Percentiles rank a stretch among this genome's conserved stretches.
These are phyloP conservation scores for Ramalina intermedia DNA, from an alignment of 495 filamentous ascomycete genomes.

Conservation along the genomic window DNA sequence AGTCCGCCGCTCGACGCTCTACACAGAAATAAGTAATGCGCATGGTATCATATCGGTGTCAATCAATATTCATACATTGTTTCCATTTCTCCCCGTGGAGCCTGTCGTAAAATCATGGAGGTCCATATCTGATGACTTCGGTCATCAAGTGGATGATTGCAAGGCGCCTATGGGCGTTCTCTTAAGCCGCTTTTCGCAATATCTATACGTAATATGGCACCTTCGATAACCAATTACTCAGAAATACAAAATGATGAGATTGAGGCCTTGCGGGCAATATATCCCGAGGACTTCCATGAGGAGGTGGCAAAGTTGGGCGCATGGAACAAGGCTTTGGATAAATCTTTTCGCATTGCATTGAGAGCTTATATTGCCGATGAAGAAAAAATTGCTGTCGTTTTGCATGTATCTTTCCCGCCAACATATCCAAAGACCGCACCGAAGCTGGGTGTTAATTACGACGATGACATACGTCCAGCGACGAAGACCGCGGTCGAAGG, in stretches of 20 bases:
- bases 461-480: conserved; percentile 44
- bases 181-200: neutral
- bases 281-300: conserved; percentile 76
- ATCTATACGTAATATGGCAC: conserved; percentile 8
- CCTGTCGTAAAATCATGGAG: neutral
- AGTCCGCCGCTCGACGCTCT: neutral
- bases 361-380: conserved; percentile 47
- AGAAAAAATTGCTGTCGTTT: conserved; percentile 43
- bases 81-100: neutral
- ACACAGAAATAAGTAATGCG: too few species aligned
- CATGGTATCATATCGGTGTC: too few species aligned
- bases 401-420: conserved; percentile 64
- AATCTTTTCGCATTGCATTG: conserved; percentile 64
- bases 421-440: conserved; percentile 88
- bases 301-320: conserved; percentile 57
- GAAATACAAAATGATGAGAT: conserved; percentile 80
- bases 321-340: conserved; percentile 81
- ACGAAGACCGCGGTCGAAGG: conserved; percentile 53
- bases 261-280: conserved; percentile 77
- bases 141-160: neutral
- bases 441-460: conserved; percentile 52
- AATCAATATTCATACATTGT: neutral
- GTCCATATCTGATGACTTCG: neutral
- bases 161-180: neutral
- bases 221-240: conserved; percentile 50